Conservation (phyloP, 2,329 filamentous ascomycete species). For the Elsinoe batatas region DNA sequence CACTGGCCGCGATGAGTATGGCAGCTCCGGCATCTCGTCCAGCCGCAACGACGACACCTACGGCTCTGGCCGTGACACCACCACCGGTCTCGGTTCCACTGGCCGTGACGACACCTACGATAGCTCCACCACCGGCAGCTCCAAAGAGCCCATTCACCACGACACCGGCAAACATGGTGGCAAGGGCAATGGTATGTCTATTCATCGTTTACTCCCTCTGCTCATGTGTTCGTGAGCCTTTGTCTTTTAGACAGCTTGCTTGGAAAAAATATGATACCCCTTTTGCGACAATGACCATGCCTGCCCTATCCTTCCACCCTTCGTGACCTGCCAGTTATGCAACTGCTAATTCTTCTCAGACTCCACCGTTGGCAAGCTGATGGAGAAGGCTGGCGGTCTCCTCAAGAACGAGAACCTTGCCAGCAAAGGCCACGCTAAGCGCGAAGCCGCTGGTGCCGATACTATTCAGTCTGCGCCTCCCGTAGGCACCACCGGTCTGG, state of each 20-base stretch:
- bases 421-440: conserved; percentile 43
- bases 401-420: conserved; percentile 40
- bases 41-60: background rate
- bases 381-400: conserved; percentile 48
- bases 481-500: background rate
- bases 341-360: conserved; percentile 24
- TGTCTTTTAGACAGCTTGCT: background rate
- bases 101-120: background rate
- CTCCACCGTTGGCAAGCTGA: conserved; percentile 46
- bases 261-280: conserved; percentile 1
- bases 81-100: background rate
- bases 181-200: conserved; percentile 5
- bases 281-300: background rate
- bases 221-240: conserved; percentile 12
- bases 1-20: background rate
- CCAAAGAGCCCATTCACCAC: too few relatives aligned
- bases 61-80: conserved; percentile 1
- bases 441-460: conserved; percentile 27
- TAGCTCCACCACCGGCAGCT: background rate
- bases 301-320: background rate
- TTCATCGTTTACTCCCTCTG: background rate
- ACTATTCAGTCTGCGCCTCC: background rate
- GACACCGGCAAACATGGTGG: background rate
- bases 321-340: background rate
- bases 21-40: background rate